These are phyloP conservation scores for Rosa rugosa DNA, from an alignment of 306 rosid species.

Conservation along the genomic window DNA sequence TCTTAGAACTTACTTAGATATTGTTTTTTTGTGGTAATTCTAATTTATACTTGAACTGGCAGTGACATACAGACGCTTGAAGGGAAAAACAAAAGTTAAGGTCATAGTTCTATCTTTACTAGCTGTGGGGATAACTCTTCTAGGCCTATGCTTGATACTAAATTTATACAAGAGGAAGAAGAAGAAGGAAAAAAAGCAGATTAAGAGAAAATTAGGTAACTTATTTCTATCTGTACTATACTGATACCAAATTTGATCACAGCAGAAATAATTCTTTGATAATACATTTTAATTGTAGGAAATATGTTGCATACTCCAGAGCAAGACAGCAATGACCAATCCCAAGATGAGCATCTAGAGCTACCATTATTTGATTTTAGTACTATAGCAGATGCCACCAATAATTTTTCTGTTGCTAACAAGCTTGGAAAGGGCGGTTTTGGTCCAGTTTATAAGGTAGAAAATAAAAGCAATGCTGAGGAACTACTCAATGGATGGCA, in stretches of 20 bases:
- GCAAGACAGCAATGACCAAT: conserved; percentile 6
- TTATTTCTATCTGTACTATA: background rate
- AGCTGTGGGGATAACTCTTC: conserved; percentile 5
- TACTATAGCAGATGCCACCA: conserved; percentile 26
- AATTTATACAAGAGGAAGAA: conserved; percentile 7
- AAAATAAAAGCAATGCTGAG: background rate
- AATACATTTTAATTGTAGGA: conserved; percentile 9
- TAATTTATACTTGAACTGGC: background rate
- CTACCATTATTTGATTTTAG: conserved; percentile 15
- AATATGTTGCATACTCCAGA: conserved; percentile 5
- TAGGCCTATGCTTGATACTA: conserved; percentile 4
- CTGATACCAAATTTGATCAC: background rate
- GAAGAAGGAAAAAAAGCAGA: conserved; percentile 6
- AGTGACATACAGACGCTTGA: conserved; percentile 4
- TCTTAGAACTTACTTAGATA: background rate
- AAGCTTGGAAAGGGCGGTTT: conserved; percentile 37
- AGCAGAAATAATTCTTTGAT: background rate
- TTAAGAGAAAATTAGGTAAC: conserved; percentile 2
- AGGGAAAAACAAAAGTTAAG: conserved; percentile 7
- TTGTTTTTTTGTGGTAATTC: background rate
- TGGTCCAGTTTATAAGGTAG: conserved; percentile 35
- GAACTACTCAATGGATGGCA: background rate
- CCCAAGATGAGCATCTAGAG: conserved; percentile 4
- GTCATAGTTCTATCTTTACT: background rate
- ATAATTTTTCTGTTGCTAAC: conserved; percentile 29